Percentiles rank a stretch among this genome's conserved stretches.
These are phyloP conservation scores for Mortierella sp. DNA, from an alignment of 371 early-diverging fungal genomes.

Conservation along the genomic window DNA sequence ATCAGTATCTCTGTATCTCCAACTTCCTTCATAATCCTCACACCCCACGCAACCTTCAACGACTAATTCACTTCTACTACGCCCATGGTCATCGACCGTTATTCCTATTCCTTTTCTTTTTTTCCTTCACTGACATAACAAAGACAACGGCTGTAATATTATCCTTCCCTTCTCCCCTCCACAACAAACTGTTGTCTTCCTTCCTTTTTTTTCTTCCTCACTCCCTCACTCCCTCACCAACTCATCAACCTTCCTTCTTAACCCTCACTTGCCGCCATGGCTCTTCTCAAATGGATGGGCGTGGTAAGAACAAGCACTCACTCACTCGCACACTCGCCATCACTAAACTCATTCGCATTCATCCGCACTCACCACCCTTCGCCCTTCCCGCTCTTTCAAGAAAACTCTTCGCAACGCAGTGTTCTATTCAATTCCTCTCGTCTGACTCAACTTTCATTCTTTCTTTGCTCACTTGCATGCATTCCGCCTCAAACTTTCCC, in stretches of 20 bases:
- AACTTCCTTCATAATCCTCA: not conserved
- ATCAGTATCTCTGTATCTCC: not conserved
- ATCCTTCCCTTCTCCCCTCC: not conserved
- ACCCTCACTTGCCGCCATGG: conserved; percentile 67
- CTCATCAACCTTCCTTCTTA: not conserved
- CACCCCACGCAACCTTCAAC: too few relatives aligned
- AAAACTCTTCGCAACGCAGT: not conserved
- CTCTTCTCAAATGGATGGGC: conserved; percentile 91
- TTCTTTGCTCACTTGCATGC: not conserved
- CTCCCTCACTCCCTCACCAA: not conserved
- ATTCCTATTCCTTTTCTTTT: not conserved
- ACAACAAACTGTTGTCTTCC: too few relatives aligned
- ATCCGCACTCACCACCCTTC: not conserved
- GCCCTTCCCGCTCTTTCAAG: not conserved
- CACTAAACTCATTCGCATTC: not conserved
- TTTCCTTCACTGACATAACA: too few relatives aligned
- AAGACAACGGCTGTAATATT: not conserved
- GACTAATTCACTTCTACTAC: too few relatives aligned
- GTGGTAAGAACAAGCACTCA: conserved; percentile 61
- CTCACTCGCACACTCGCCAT: not conserved
- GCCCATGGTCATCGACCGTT: conserved; percentile 7
- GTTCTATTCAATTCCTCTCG: conserved; percentile 23
- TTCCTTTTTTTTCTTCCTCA: not conserved
- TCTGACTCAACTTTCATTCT: conserved; percentile 13
- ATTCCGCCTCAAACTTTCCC: not conserved